A percentile compares a stretch with the other conserved stretches of the same genome.
These are phyloP conservation scores for Chalara sp. DNA, from an alignment of 2,329 filamentous ascomycete genomes.

Conservation along the genomic window DNA sequence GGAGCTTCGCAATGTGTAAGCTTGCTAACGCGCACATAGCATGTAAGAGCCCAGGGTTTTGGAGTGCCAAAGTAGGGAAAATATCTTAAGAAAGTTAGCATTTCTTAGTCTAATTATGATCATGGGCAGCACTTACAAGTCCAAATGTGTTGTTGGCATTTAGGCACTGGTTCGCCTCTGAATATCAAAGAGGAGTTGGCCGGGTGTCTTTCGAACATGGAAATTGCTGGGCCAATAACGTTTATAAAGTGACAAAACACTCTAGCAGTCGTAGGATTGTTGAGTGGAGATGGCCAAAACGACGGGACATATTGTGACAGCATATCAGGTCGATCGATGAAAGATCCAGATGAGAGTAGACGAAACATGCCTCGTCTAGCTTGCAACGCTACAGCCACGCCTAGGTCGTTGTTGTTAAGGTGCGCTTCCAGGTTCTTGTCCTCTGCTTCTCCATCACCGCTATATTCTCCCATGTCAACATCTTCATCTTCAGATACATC, in stretches of 20 bases:
- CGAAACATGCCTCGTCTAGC: constrained; percentile 25
- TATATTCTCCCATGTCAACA: constrained; percentile 28
- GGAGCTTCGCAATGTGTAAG: constrained; percentile 79
- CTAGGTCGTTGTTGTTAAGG: constrained; percentile 20
- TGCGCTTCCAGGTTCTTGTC: constrained; percentile 33
- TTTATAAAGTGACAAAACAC: constrained; percentile 91
- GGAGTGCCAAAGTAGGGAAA: constrained; percentile 75
- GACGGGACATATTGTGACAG: constrained; percentile 62
- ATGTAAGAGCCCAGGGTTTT: constrained; percentile 81
- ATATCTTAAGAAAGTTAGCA: constrained; percentile 46
- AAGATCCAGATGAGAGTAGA: constrained; percentile 39
- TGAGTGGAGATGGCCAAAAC: constrained; percentile 63
- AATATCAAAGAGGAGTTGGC: constrained; percentile 65
- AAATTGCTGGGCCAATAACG: constrained; percentile 78
- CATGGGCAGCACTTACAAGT: constrained; percentile 40
- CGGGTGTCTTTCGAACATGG: constrained; percentile 78
- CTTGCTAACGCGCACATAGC: constrained; percentile 83
- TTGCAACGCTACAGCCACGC: constrained; percentile 21
- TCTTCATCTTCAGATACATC: constrained; percentile 37
- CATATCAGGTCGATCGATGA: constrained; percentile 35
- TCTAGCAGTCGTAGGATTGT: constrained; percentile 70
- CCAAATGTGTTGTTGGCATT: constrained; percentile 59
- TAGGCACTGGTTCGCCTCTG: constrained; percentile 51
- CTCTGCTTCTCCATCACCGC: constrained; percentile 34
- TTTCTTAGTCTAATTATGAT: neutral